Evolutionary conservation across 164 flowering plant species (phyloP).

Genomic region (Dillenia suffruticosa): DNA sequence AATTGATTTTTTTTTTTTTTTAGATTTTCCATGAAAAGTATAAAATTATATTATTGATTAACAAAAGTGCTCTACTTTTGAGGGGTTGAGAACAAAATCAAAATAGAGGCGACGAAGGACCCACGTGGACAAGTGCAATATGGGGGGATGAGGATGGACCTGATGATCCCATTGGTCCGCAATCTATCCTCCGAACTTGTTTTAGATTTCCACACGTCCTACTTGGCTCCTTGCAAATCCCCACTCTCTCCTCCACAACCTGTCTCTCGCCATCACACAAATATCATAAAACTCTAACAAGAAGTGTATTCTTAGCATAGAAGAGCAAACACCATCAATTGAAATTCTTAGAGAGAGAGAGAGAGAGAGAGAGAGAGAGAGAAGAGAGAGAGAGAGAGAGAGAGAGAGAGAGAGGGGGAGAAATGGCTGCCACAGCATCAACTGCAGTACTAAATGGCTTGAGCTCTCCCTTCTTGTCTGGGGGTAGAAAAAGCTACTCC

Average conservation of each 20-base stretch:
- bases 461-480: conserved; percentile 63
- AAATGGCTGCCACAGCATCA: conserved; percentile 61
- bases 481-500: conserved; percentile 44
- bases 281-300: not conserved
- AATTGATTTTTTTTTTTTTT: too few relatives aligned
- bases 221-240: conserved; percentile 25
- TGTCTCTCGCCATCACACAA: not conserved
- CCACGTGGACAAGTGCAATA: conserved; percentile 44
- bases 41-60: too few relatives aligned
- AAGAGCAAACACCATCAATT: not conserved
- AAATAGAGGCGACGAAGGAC: conserved; percentile 17
- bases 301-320: not conserved
- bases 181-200: conserved; percentile 49
- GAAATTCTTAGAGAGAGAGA: not conserved
- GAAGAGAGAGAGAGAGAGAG: conserved; percentile 16
- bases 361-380: not conserved
- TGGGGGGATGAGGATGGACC: conserved; percentile 38
- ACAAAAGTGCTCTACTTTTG: too few relatives aligned
- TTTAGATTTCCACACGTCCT: conserved; percentile 31
- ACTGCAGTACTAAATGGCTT: conserved; percentile 54
- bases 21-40: too few relatives aligned
- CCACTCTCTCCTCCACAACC: conserved; percentile 1
- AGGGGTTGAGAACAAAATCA: too few relatives aligned
- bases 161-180: conserved; percentile 53
- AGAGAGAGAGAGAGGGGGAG: conserved; percentile 14